Evolutionary conservation across 2,329 filamentous ascomycete genomes (phyloP), one percentile per base, ranked within the genome.

Genomic region (Cytospora chrysosperma): DNA sequence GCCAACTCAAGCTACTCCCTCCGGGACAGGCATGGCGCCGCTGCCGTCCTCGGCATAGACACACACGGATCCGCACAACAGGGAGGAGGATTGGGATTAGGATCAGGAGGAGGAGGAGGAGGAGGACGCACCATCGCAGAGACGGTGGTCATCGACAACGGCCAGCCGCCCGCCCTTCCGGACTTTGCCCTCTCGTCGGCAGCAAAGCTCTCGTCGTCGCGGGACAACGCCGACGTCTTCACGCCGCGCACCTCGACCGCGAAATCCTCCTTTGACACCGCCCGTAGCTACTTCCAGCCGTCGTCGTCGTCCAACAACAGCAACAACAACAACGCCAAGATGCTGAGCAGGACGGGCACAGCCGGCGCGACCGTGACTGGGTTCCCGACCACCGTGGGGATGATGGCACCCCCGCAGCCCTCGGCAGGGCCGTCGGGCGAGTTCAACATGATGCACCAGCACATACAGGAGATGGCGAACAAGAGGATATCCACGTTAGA

Each of bases 401-500:
- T 62, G 28, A 64, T 64, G 57, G 53, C 74, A 69, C 74, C 67
- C 60, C 74, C 69, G 19, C 65, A 72, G 66, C 67, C 70, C 6
- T 56, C 67, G 49, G 61, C 69, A 59, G 64, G 69, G 24, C 55
- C 71, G 68, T 77, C 76, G 67, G 77, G 75, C 65, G 84, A 86
- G 72, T 75, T 76, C 34, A 75, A 75, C 19, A 74, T 81, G n/a
- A 73, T 85, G 32, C 79, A 86, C 65, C 81, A 84, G 68, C 86
- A 88, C 69, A 84, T 99, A 66, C 91, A 94, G 63, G 94, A 98
- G 65, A 86, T 92, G 70, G 90, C 92, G 43, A 89, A 89, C 64
- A 99, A 99, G 80, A 86, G 95, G 69, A 97, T 99, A 79, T 93
- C 92, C 2, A 98, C 95, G 0, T 76, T 99, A 50, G 92, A 96